A percentile compares a stretch with the other conserved stretches of the same genome.
Evolutionary conservation across 2,329 filamentous ascomycete species (phyloP).

Genomic region (Neonectria magnoliae): DNA sequence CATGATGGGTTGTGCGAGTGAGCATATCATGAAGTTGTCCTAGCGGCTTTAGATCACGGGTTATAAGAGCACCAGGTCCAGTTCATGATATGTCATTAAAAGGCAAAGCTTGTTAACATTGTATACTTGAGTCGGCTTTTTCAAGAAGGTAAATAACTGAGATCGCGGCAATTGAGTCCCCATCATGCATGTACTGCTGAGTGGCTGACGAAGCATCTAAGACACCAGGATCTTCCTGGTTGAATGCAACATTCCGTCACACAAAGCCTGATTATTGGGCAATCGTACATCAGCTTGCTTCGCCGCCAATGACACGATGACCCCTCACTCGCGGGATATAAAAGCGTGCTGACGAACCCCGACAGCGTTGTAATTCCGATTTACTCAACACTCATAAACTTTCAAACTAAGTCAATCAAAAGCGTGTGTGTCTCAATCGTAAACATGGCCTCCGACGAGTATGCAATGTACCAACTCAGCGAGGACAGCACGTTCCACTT

Average conservation of each 20-base stretch:
- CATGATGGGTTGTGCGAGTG: no score
- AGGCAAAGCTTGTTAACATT: no score
- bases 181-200: neutral
- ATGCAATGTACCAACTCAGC: neutral
- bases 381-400: neutral
- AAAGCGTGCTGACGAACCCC: neutral
- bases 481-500: conserved; percentile 30
- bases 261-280: neutral
- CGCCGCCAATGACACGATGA: neutral
- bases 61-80: no score
- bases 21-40: no score
- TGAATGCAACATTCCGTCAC: neutral
- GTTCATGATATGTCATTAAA: no score
- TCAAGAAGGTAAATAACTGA: no score
- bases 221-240: neutral
- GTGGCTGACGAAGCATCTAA: neutral
- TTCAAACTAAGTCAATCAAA: neutral
- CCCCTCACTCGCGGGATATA: neutral
- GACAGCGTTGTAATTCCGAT: neutral
- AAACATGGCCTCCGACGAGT: neutral
- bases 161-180: neutral
- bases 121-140: no score
- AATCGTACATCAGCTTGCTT: neutral
- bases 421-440: no score
- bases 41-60: no score